Evolutionary conservation across 83 land plant species (phyloP).

Genomic region (Picea mariana): DNA sequence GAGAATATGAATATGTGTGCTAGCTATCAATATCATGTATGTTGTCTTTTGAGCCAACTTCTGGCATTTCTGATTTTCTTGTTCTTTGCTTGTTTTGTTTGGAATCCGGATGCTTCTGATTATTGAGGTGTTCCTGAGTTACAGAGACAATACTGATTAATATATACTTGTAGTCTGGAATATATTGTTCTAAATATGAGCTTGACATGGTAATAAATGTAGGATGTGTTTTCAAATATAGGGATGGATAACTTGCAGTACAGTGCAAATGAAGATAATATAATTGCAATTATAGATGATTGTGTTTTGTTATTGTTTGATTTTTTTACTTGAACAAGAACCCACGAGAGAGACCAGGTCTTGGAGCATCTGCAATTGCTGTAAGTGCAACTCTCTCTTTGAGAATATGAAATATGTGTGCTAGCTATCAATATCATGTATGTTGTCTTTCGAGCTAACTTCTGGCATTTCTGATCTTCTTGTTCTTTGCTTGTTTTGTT

Average conservation of each 20-base stretch:
- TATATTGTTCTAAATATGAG: background rate
- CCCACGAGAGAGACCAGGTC: constrained; percentile 28
- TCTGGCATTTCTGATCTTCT: background rate
- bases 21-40: background rate
- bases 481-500: background rate
- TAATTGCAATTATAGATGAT: background rate
- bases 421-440: background rate
- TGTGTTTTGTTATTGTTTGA: too few species aligned
- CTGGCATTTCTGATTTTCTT: background rate
- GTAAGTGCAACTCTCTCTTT: constrained; percentile 8
- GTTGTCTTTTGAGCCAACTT: background rate
- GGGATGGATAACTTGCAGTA: background rate
- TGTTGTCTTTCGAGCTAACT: background rate
- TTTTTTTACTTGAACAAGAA: constrained; percentile 11
- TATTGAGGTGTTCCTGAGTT: background rate
- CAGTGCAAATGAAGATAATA: background rate
- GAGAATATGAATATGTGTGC: background rate
- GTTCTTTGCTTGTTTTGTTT: constrained; percentile 1
- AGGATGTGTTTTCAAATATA: too few species aligned
- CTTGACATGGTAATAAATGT: background rate
- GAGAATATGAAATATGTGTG: background rate
- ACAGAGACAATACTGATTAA: background rate
- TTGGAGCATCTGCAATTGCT: constrained; percentile 30
- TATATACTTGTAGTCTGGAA: background rate
- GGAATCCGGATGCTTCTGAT: background rate